A percentile compares a stretch with the other conserved stretches of the same genome.
Evolutionary conservation across 352 stramenopile genomes (phyloP).

Genomic region (Phytopythium delawarense): DNA sequence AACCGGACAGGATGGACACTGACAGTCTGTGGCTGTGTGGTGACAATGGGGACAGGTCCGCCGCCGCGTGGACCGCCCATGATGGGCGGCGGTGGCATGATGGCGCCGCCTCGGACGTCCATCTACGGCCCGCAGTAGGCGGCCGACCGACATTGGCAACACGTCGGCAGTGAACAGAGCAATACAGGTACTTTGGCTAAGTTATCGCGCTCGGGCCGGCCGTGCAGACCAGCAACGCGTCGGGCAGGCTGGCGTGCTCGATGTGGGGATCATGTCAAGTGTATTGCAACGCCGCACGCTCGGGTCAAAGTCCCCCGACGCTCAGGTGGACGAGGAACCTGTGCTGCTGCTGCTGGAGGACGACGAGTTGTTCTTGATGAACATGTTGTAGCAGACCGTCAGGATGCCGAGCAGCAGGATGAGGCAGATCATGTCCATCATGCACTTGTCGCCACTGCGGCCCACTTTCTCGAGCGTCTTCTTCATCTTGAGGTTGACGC

Average conservation of each 20-base stretch:
- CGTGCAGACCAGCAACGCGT: neutral
- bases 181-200: conserved; percentile 5
- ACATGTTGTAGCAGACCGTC: conserved; percentile 87
- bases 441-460: conserved; percentile 78
- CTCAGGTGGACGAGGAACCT: conserved; percentile 23
- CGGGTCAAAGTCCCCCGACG: neutral
- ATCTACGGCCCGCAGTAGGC: conserved; percentile 71
- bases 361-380: conserved; percentile 64
- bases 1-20: neutral
- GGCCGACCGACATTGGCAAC: neutral
- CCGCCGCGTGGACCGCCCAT: conserved; percentile 44
- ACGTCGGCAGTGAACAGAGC: neutral
- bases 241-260: neutral
- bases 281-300: neutral
- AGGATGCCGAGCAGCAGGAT: conserved; percentile 82
- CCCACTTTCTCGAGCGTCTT: conserved; percentile 70
- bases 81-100: conserved; percentile 27
- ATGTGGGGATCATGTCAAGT: neutral
- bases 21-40: neutral
- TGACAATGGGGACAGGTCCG: conserved; percentile 23
- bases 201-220: neutral
- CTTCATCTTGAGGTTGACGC: conserved; percentile 85
- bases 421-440: conserved; percentile 90
- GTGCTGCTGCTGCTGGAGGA: conserved; percentile 16
- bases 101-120: conserved; percentile 42